Evolutionary conservation across 2,329 filamentous ascomycete genomes (phyloP).

Genomic region (Emergomyces pasteurianus): DNA sequence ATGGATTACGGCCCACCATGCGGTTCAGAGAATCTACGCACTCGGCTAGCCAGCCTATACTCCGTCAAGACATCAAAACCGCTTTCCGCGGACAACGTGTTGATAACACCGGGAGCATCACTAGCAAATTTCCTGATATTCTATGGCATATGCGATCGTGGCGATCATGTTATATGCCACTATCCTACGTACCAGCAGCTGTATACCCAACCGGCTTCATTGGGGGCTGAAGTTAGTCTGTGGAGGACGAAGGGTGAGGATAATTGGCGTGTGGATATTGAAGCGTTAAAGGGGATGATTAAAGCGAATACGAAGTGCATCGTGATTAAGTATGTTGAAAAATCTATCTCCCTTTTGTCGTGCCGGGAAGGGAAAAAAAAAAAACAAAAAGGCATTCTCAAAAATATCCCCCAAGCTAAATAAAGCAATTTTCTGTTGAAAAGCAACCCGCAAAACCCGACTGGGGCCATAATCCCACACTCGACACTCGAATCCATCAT

Average conservation of each 20-base stretch:
- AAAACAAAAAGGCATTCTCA: no score
- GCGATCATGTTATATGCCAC: slow-evolving; percentile 76
- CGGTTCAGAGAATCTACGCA: slow-evolving; percentile 52
- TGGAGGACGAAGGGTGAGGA: slow-evolving; percentile 59
- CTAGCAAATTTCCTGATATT: slow-evolving; percentile 72
- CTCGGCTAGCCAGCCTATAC: slow-evolving; percentile 54
- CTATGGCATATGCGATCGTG: slow-evolving; percentile 57
- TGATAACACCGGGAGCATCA: slow-evolving; percentile 72
- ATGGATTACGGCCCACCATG: slow-evolving; percentile 65
- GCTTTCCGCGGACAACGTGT: slow-evolving; percentile 49
- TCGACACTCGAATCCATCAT: slow-evolving; percentile 50
- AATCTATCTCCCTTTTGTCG: background rate
- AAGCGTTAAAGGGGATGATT: slow-evolving; percentile 54
- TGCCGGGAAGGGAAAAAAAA: no score
- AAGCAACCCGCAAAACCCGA: slow-evolving; percentile 75
- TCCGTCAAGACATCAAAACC: slow-evolving; percentile 40
- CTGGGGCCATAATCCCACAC: slow-evolving; percentile 56
- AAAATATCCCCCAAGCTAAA: background rate
- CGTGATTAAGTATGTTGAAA: slow-evolving; percentile 43
- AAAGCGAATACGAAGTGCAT: slow-evolving; percentile 42
- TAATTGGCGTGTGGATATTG: slow-evolving; percentile 54
- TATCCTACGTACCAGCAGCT: slow-evolving; percentile 82
- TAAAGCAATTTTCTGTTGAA: background rate
- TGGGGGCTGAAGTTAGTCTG: slow-evolving; percentile 65
- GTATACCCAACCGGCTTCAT: slow-evolving; percentile 58